These are phyloP conservation scores for Ganoderma resinaceum DNA, from an alignment of 1,284 basidiomycete species.

Conservation along the genomic window DNA sequence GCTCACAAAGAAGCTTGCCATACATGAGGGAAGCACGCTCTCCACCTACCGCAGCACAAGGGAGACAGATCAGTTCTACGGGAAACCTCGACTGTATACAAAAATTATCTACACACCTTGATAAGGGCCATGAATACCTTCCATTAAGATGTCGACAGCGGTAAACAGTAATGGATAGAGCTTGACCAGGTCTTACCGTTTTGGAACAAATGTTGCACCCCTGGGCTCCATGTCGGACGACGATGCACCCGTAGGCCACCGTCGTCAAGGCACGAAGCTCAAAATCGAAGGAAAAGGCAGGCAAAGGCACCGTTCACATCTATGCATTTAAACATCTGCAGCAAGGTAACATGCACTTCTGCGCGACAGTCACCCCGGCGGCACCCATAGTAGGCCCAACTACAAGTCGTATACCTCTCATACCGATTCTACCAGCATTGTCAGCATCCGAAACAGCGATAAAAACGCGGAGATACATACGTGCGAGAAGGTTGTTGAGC, in stretches of 20 bases:
- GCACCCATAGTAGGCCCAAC: neutral
- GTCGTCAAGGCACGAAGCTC: neutral
- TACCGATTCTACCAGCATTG: conserved; percentile 23
- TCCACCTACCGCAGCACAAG: conserved; percentile 15
- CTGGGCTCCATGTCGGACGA: neutral
- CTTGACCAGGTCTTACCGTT: neutral
- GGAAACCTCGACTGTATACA: neutral
- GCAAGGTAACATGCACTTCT: conserved; percentile 14
- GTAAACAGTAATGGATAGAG: neutral
- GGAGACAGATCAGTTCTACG: neutral
- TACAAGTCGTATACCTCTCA: conserved; percentile 7
- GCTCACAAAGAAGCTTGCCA: neutral
- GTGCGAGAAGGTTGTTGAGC: conserved; percentile 70
- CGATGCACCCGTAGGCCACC: neutral
- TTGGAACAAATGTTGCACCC: neutral
- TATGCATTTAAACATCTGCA: conserved; percentile 26
- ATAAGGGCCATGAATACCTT: neutral
- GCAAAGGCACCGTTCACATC: conserved; percentile 15
- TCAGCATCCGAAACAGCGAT: neutral
- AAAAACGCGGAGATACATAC: conserved; percentile 46
- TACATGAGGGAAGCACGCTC: neutral
- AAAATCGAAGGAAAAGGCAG: no score
- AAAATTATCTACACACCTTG: neutral
- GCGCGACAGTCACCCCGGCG: conserved; percentile 10
- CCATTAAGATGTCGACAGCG: neutral